Conservation (phyloP, 352 stramenopile species). For the Phytophthora parvispora region DNA sequence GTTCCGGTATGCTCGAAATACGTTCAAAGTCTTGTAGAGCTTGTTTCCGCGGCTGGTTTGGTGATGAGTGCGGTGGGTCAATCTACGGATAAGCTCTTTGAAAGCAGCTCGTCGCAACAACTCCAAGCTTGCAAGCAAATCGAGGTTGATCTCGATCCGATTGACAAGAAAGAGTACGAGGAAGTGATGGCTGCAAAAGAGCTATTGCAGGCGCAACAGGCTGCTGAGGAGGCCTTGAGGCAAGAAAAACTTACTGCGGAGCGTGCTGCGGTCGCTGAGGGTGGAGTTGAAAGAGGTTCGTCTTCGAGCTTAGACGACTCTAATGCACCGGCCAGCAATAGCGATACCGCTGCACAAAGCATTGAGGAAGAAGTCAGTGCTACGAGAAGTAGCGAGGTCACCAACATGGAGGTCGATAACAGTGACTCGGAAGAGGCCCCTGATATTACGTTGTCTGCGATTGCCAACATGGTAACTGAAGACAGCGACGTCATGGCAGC, state of each 20-base stretch:
- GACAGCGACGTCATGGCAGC: constrained; percentile 78
- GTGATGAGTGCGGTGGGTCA: constrained; percentile 65
- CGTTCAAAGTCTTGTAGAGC: constrained; percentile 86
- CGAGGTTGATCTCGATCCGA: constrained; percentile 70
- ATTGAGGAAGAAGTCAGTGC: constrained; percentile 35
- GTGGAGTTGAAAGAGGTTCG: constrained; percentile 26
- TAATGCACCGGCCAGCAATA: constrained; percentile 11
- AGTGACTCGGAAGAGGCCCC: constrained; percentile 83
- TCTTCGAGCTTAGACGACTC: constrained; percentile 28
- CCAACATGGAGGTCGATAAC: constrained; percentile 88
- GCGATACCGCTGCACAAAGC: constrained; percentile 31
- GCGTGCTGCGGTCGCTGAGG: constrained; percentile 37
- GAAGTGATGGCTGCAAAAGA: constrained; percentile 56
- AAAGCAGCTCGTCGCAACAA: constrained; percentile 44
- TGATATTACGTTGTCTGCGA: constrained; percentile 83
- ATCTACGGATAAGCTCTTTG: constrained; percentile 60
- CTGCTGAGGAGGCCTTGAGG: constrained; percentile 59
- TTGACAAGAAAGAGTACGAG: constrained; percentile 80
- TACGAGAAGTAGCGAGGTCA: constrained; percentile 35
- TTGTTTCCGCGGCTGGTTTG: constrained; percentile 79
- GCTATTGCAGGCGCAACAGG: constrained; percentile 48
- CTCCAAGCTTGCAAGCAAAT: constrained; percentile 70
- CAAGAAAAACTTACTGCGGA: constrained; percentile 58
- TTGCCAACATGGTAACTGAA: constrained; percentile 90
- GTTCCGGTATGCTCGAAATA: constrained; percentile 87